These are phyloP conservation scores for Populus davidiana DNA, from an alignment of 345 rosid genomes.

Conservation along the genomic window DNA sequence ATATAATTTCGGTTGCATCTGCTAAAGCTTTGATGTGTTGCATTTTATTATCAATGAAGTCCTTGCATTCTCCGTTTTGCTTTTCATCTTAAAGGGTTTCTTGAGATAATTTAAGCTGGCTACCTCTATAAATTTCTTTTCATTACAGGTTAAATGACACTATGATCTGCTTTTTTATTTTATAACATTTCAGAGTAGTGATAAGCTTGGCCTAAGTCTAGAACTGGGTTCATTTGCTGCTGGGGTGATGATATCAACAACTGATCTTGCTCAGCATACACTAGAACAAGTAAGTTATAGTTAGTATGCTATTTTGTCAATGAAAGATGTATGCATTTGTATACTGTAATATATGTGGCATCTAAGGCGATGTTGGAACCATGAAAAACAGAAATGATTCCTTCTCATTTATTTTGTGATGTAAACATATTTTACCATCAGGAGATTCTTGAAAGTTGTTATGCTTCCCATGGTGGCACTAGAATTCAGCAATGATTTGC, in stretches of 20 bases:
- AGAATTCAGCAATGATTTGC: background rate
- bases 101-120: constrained; percentile 5
- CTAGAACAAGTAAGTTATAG: constrained; percentile 69
- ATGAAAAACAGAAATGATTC: background rate
- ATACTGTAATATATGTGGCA: background rate
- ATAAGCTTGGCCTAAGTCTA: constrained; percentile 93
- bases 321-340: background rate
- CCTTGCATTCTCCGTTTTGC: background rate
- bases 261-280: constrained; percentile 93
- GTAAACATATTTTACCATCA: background rate
- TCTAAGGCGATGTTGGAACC: background rate
- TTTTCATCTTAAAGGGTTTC: background rate
- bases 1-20: background rate
- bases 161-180: background rate
- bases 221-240: constrained; percentile 99
- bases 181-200: constrained; percentile 77
- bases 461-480: background rate
- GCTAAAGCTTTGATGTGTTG: background rate
- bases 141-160: background rate
- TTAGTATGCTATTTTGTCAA: background rate
- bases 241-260: constrained; percentile 97
- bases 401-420: background rate
- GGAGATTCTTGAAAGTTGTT: background rate
- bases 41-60: background rate
- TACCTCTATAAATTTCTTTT: background rate